Percentiles rank a stretch among this genome's conserved stretches.
Conservation (phyloP, 805 yeast species). For the Phaffomyces thermotolerans region DNA sequence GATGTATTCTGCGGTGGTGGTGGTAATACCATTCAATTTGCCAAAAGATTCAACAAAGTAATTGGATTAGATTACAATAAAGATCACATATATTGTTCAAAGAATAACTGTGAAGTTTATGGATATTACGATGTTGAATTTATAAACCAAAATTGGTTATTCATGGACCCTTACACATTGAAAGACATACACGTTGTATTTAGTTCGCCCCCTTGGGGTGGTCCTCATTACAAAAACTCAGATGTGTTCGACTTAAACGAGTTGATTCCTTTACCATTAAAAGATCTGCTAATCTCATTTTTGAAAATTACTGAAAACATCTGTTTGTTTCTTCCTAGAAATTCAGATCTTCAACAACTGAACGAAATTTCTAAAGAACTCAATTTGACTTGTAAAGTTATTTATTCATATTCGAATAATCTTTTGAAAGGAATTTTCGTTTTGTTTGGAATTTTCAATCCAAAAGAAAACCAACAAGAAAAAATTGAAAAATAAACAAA, state of each 20-base stretch:
- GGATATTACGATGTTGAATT: constrained; percentile 45
- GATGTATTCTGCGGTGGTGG: constrained; percentile 88
- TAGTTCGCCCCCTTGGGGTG: constrained; percentile 90
- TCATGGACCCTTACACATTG: not conserved
- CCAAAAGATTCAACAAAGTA: constrained; percentile 45
- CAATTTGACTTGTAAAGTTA: constrained; percentile 36
- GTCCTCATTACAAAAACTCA: constrained; percentile 46
- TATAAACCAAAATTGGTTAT: constrained; percentile 39
- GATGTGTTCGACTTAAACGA: constrained; percentile 38
- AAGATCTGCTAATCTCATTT: constrained; percentile 37
- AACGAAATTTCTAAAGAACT: constrained; percentile 35
- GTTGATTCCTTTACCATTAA: constrained; percentile 42
- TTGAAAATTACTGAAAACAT: constrained; percentile 38
- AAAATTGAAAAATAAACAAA: not conserved
- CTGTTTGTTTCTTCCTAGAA: constrained; percentile 58
- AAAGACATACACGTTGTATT: constrained; percentile 46
- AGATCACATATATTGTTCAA: constrained; percentile 57
- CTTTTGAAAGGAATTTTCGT: constrained; percentile 46
- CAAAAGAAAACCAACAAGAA: not conserved
- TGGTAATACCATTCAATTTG: constrained; percentile 76
- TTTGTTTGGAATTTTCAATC: constrained; percentile 4
- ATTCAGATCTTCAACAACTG: constrained; percentile 47
- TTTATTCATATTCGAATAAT: constrained; percentile 35
- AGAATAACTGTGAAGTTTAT: constrained; percentile 60
- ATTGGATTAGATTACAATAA: constrained; percentile 58